phyloP scores from a whole-genome alignment of 164 flowering plant species.

The Piper betle region DNA sequence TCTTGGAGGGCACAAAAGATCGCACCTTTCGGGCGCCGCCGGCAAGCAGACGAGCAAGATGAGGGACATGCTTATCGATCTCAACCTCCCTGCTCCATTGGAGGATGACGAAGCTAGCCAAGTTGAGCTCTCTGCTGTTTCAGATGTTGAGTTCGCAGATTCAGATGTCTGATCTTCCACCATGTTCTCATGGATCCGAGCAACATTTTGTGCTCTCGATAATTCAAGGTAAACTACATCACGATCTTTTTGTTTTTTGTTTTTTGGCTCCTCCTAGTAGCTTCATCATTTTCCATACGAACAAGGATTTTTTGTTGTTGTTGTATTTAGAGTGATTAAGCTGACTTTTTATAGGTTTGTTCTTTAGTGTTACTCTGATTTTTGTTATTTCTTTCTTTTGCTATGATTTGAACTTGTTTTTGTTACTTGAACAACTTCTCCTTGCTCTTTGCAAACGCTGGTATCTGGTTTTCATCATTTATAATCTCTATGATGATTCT shows the following conservation, averaged over 20 bases:
- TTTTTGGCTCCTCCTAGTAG: too few species aligned
- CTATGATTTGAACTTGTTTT: not conserved
- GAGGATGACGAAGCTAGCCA: constrained; percentile 55
- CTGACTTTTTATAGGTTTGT: constrained; percentile 7
- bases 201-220: not conserved
- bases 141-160: constrained; percentile 15
- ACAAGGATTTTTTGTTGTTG: not conserved
- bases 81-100: constrained; percentile 69
- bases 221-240: too few species aligned
- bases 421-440: too few species aligned
- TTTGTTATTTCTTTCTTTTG: not conserved
- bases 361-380: constrained; percentile 3
- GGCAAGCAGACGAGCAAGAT: constrained; percentile 11
- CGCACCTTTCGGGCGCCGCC: constrained; percentile 28
- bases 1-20: constrained; percentile 86
- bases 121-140: constrained; percentile 42
- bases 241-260: too few species aligned
- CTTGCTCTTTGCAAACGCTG: too few species aligned
- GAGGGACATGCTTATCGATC: constrained; percentile 46
- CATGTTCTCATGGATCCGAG: not conserved
- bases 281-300: too few species aligned
- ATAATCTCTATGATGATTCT: too few species aligned
- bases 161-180: too few species aligned
- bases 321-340: not conserved
- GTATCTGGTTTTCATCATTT: too few species aligned